Conservation (phyloP, 257 asterid genomes). For the Scutellaria baicalensis region DNA sequence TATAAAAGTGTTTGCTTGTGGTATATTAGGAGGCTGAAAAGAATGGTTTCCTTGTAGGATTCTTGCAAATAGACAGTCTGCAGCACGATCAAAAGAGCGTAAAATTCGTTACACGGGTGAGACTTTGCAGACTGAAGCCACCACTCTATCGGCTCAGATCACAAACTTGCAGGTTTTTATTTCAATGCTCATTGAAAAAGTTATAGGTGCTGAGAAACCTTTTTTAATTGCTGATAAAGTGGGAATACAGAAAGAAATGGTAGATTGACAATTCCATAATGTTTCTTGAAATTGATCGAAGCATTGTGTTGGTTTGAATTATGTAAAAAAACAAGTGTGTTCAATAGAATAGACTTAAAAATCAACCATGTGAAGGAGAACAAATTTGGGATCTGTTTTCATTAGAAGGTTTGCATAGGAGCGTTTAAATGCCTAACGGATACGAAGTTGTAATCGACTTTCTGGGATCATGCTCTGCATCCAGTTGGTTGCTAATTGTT, state of each 20-base stretch:
- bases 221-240: not conserved
- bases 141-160: conserved; percentile 80
- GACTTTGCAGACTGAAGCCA: conserved; percentile 83
- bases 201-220: not conserved
- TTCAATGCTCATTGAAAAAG: not conserved
- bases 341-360: too few species aligned
- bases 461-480: too few species aligned
- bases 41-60: too few species aligned
- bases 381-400: too few species aligned
- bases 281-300: not conserved
- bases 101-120: conserved; percentile 68
- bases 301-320: not conserved
- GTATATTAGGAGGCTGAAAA: too few species aligned
- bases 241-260: not conserved
- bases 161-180: conserved; percentile 56
- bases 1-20: too few species aligned
- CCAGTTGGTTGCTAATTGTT: too few species aligned
- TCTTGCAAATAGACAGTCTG: conserved; percentile 94
- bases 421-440: too few species aligned
- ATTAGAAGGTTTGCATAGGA: too few species aligned
- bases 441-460: too few species aligned
- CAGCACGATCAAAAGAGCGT: conserved; percentile 89
- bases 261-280: not conserved
- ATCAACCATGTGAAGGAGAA: too few species aligned
- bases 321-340: too few species aligned